Conservation (phyloP, 148 eudicot species). For the Diospyros kaki region DNA sequence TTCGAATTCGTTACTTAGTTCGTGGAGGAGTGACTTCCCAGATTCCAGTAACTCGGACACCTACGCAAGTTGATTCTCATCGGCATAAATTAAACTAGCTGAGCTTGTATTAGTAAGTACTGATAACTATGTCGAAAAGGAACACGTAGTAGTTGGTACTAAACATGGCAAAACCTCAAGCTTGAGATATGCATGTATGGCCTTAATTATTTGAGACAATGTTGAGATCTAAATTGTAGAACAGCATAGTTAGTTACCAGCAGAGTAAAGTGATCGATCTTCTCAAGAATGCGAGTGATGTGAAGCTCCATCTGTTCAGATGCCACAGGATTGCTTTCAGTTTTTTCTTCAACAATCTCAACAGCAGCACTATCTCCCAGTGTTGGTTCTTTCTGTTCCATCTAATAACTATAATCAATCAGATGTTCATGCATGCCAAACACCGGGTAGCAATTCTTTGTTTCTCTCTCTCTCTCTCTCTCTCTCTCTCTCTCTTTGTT, state of each 20-base stretch:
- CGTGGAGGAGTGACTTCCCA: conserved; percentile 67
- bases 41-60: conserved; percentile 84
- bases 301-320: conserved; percentile 81
- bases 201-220: conserved; percentile 2
- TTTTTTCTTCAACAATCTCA: conserved; percentile 53
- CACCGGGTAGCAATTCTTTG: conserved; percentile 4
- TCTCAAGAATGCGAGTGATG: conserved; percentile 63
- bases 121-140: not conserved
- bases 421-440: conserved; percentile 12
- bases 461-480: not conserved
- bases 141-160: not conserved
- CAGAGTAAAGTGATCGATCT: conserved; percentile 67
- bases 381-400: conserved; percentile 38
- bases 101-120: not conserved
- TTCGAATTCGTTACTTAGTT: conserved; percentile 66
- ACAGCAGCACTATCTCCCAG: conserved; percentile 32
- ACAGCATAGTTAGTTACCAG: conserved; percentile 37
- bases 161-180: conserved; percentile 7
- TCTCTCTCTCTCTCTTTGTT: not conserved
- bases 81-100: conserved; percentile 3
- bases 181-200: not conserved
- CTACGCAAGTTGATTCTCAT: conserved; percentile 28
- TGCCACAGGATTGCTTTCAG: conserved; percentile 36
- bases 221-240: not conserved
- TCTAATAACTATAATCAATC: conserved; percentile 25